Percentiles rank a stretch among this genome's conserved stretches.
phyloP scores from a whole-genome alignment of 768 basidiomycete species.

The Lyophyllum shimeji region DNA sequence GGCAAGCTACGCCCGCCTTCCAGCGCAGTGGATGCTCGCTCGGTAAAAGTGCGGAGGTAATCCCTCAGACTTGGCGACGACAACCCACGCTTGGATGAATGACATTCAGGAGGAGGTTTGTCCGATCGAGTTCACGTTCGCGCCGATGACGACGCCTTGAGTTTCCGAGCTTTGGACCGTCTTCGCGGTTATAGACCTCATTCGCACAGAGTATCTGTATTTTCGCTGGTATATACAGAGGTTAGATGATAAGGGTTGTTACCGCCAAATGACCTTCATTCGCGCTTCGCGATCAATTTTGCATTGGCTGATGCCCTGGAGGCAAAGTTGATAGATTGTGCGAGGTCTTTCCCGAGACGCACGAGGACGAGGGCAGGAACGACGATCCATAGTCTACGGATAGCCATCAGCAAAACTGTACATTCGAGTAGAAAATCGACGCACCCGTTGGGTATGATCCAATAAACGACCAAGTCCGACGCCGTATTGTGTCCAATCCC shows the following conservation, averaged over 20 bases:
- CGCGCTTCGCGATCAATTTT: conserved; percentile 12
- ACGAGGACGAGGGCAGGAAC: conserved; percentile 61
- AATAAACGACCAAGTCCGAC: conserved; percentile 52
- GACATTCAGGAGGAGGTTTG: not conserved
- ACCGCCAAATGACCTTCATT: not conserved
- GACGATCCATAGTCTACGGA: conserved; percentile 70
- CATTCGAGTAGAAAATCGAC: conserved; percentile 18
- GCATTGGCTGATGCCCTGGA: conserved; percentile 21
- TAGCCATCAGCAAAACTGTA: not conserved
- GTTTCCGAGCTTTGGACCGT: not conserved
- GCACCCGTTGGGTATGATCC: conserved; percentile 80
- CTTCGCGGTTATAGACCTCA: not conserved
- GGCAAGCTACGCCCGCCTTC: not conserved
- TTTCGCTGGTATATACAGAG: not conserved
- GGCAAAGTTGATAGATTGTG: conserved; percentile 35
- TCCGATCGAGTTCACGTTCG: not conserved
- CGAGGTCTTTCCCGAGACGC: conserved; percentile 64
- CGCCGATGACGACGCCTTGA: not conserved
- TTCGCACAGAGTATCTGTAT: not conserved
- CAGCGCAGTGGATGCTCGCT: not conserved
- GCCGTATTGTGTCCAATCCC: conserved; percentile 71
- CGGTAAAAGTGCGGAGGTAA: not conserved
- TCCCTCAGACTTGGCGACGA: not conserved
- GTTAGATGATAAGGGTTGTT: not conserved
- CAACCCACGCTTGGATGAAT: not conserved